These are phyloP conservation scores for Cercospora brassicicola DNA, from an alignment of 2,329 filamentous ascomycete genomes.

Conservation along the genomic window DNA sequence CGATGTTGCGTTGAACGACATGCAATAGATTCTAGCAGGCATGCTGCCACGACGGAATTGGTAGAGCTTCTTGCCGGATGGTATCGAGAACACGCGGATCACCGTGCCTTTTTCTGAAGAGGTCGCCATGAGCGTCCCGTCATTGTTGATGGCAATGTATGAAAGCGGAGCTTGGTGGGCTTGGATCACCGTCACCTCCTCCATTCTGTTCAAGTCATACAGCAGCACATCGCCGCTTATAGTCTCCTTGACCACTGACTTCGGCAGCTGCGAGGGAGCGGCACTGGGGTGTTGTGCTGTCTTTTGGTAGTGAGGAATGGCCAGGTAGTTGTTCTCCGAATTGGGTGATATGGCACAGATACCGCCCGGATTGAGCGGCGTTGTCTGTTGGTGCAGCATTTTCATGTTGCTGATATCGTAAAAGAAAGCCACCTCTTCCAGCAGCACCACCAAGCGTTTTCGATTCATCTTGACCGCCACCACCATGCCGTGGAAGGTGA, in stretches of 20 bases:
- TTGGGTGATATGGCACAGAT: conserved; percentile 90
- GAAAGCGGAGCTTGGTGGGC: conserved; percentile 90
- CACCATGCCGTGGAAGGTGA: conserved; percentile 96
- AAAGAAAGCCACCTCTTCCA: conserved; percentile 95
- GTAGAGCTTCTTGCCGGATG: conserved; percentile 86
- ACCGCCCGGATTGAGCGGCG: conserved; percentile 84
- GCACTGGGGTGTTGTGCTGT: conserved; percentile 37
- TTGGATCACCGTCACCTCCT: conserved; percentile 92
- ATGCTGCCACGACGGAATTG: conserved; percentile 96
- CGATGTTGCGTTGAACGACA: conserved; percentile 96
- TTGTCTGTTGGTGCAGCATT: conserved; percentile 86
- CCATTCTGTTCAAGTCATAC: conserved; percentile 84
- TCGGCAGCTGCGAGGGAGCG: conserved; percentile 79
- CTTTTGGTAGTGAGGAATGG: conserved; percentile 80
- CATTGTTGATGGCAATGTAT: conserved; percentile 86
- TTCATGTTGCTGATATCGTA: conserved; percentile 99
- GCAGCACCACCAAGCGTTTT: conserved; percentile 86
- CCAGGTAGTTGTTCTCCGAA: conserved; percentile 92
- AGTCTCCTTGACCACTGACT: conserved; percentile 64
- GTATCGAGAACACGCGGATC: conserved; percentile 91
- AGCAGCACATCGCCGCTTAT: conserved; percentile 91
- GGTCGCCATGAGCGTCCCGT: conserved; percentile 87
- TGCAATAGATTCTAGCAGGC: conserved; percentile 93
- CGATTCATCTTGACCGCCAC: conserved; percentile 91
- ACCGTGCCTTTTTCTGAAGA: conserved; percentile 97